phyloP scores from a whole-genome alignment of 225 moss, liverwort and hornwort species.

The Bryum argenteum region DNA sequence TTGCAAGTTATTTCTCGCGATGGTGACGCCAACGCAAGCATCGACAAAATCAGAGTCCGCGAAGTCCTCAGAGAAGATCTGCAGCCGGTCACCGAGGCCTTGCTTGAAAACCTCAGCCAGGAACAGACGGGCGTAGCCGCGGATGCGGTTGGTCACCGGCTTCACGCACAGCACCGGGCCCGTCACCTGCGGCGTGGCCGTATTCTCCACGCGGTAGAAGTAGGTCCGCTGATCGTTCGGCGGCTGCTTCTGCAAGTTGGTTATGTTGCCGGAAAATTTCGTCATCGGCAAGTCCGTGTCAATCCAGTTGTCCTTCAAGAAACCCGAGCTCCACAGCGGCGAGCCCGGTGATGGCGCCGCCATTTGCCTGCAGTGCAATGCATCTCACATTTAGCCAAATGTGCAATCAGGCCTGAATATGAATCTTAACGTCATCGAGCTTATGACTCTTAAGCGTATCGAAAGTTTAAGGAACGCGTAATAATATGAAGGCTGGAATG shows the following conservation, averaged over 20 bases:
- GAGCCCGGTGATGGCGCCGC: conserved; percentile 75
- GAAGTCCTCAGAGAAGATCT: conserved; percentile 84
- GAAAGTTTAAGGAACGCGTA: not conserved
- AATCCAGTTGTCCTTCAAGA: conserved; percentile 89
- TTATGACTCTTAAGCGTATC: not conserved
- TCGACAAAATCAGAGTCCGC: conserved; percentile 74
- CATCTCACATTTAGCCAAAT: not conserved
- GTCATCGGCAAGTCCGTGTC: conserved; percentile 88
- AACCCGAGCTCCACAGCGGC: conserved; percentile 81
- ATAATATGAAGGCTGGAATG: not conserved
- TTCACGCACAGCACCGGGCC: conserved; percentile 73
- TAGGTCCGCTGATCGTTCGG: conserved; percentile 51
- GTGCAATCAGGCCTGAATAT: too few species aligned
- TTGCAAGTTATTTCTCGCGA: conserved; percentile 49
- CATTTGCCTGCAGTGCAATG: conserved; percentile 22
- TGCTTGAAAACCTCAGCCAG: conserved; percentile 72
- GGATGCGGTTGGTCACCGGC: conserved; percentile 82
- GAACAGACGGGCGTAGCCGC: conserved; percentile 68
- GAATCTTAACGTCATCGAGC: too few species aligned
- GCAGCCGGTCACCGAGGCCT: conserved; percentile 62
- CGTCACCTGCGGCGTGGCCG: conserved; percentile 71
- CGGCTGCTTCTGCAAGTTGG: conserved; percentile 69
- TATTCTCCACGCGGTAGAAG: conserved; percentile 94
- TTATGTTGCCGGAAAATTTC: conserved; percentile 75
- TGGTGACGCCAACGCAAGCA: conserved; percentile 83